These are phyloP conservation scores for Leishmania gerbilli DNA, from an alignment of 208 protist species.

Conservation along the genomic window DNA sequence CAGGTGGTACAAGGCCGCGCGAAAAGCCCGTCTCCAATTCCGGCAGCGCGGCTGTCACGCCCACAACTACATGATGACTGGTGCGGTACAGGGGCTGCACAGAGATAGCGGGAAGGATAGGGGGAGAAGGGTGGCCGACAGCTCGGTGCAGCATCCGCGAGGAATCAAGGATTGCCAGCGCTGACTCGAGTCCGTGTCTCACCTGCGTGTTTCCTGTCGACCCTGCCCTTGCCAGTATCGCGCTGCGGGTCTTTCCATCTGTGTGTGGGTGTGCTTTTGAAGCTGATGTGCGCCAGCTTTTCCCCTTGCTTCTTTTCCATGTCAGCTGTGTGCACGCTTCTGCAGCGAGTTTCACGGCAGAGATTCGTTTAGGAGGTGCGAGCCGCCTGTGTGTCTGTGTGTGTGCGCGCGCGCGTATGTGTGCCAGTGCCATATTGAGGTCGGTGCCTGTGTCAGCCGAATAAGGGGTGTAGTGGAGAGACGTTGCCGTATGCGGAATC, in stretches of 20 bases:
- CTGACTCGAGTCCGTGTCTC: not conserved
- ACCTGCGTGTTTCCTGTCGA: not conserved
- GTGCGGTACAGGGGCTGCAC: not conserved
- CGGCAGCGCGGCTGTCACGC: conserved; percentile 1
- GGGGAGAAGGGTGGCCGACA: not conserved
- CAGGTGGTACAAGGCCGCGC: not conserved
- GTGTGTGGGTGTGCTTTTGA: not conserved
- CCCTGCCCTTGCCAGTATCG: not conserved
- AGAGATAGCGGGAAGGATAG: not conserved
- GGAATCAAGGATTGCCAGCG: not conserved
- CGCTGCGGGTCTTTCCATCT: no score
- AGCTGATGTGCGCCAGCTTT: not conserved
- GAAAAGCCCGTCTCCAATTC: not conserved
- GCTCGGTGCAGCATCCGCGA: not conserved
- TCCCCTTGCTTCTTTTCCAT: not conserved
- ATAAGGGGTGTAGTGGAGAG: not conserved
- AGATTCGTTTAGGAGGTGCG: not conserved
- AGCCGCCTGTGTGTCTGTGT: not conserved
- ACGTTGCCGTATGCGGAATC: not conserved
- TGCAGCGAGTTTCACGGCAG: not conserved
- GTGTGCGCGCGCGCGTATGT: not conserved
- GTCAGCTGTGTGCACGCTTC: not conserved
- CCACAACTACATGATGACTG: not conserved
- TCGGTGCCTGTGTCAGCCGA: not conserved
- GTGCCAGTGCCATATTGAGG: not conserved